Percentiles rank a stretch among this genome's conserved stretches.
These are phyloP conservation scores for Calonectria pteridis DNA, from an alignment of 2,329 filamentous ascomycete genomes.

Conservation along the genomic window DNA sequence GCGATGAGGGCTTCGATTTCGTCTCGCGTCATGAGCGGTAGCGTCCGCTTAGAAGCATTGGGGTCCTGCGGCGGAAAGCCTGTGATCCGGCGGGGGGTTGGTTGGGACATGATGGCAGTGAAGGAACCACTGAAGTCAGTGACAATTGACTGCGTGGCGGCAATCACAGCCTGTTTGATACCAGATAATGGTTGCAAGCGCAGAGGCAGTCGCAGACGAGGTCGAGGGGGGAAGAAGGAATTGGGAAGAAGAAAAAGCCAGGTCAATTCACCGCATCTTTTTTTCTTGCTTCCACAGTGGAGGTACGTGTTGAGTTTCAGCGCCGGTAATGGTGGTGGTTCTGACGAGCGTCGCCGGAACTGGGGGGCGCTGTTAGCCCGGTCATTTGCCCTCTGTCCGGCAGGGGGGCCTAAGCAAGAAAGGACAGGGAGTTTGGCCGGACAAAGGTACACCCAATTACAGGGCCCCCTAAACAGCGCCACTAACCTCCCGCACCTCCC, in stretches of 20 bases:
- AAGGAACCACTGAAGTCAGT: neutral
- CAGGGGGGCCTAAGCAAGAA: neutral
- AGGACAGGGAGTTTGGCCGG: neutral
- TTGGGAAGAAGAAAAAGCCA: constrained; percentile 3
- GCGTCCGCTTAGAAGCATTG: constrained; percentile 40
- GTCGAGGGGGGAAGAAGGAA: constrained; percentile 3
- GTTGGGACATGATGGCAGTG: constrained; percentile 1
- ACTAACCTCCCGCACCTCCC: neutral
- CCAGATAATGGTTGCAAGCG: neutral
- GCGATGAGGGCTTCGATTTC: constrained; percentile 81
- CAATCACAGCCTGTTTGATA: neutral
- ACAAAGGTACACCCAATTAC: neutral
- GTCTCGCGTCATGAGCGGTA: constrained; percentile 54
- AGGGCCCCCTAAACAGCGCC: neutral
- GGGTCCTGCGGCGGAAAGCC: constrained; percentile 34
- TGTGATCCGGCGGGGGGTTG: constrained; percentile 35
- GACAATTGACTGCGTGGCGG: constrained; percentile 16
- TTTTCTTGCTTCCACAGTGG: neutral
- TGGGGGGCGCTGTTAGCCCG: neutral
- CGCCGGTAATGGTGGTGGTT: constrained; percentile 15
- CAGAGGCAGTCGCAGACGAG: neutral
- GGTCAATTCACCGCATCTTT: constrained; percentile 44
- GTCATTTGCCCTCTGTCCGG: neutral
- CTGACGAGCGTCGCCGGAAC: neutral
- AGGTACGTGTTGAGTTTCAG: constrained; percentile 24